Percentiles rank a stretch among this genome's conserved stretches.
Evolutionary conservation across 2,329 filamentous ascomycete genomes (phyloP).

Genomic region (Fusarium torreyae): DNA sequence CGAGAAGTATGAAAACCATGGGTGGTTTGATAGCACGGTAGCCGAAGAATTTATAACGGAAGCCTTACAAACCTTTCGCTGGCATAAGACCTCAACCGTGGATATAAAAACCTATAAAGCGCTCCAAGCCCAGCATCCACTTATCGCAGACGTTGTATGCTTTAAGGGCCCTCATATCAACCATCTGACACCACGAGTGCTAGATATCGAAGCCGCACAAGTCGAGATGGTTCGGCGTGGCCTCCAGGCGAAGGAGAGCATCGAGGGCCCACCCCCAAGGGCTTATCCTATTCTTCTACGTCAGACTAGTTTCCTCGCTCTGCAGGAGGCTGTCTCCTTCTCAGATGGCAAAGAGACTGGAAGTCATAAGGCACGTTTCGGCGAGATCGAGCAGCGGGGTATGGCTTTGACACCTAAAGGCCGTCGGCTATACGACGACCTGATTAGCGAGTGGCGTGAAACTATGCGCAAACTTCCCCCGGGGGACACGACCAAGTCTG

Average conservation of each 20-base stretch:
- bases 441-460: conserved; percentile 53
- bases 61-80: conserved; percentile 62
- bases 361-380: conserved; percentile 64
- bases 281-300: conserved; percentile 63
- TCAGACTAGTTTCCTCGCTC: conserved; percentile 67
- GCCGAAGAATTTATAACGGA: conserved; percentile 58
- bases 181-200: conserved; percentile 65
- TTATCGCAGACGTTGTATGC: conserved; percentile 63
- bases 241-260: conserved; percentile 62
- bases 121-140: conserved; percentile 60
- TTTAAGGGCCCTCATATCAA: conserved; percentile 64
- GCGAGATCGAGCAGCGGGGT: conserved; percentile 67
- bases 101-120: conserved; percentile 58
- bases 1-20: conserved; percentile 51
- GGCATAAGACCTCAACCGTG: conserved; percentile 59
- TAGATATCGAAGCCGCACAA: conserved; percentile 64
- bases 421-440: conserved; percentile 60
- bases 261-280: conserved; percentile 65
- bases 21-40: conserved; percentile 51
- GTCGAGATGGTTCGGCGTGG: conserved; percentile 57
- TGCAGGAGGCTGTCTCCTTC: conserved; percentile 64
- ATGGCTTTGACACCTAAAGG: conserved; percentile 63
- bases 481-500: background rate
- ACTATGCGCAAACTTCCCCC: background rate
- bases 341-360: conserved; percentile 28